phyloP scores from a whole-genome alignment of 225 moss, liverwort and hornwort species.

The Polytrichum formosum region DNA sequence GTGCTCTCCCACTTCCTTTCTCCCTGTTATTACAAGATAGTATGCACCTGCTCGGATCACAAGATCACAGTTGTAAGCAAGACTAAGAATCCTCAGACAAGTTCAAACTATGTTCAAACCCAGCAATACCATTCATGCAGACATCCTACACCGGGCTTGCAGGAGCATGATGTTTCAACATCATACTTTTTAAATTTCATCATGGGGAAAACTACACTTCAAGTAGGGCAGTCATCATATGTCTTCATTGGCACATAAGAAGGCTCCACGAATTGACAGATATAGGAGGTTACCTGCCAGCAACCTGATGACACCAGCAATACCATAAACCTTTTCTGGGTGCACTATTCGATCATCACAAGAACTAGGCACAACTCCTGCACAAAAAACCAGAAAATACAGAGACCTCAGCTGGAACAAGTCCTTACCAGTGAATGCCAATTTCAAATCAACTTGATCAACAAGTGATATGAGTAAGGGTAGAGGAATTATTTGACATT shows the following conservation, averaged over 20 bases:
- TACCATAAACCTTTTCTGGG: conserved; percentile 48
- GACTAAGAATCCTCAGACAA: too few relatives aligned
- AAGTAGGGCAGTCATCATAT: too few relatives aligned
- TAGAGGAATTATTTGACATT: too few relatives aligned
- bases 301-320: conserved; percentile 65
- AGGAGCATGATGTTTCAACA: too few relatives aligned
- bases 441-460: too few relatives aligned
- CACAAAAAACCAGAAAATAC: not conserved
- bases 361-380: conserved; percentile 58
- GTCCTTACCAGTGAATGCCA: too few relatives aligned
- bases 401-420: not conserved
- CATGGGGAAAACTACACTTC: too few relatives aligned
- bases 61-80: not conserved
- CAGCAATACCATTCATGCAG: not conserved
- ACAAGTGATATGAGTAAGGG: too few relatives aligned
- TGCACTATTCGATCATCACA: conserved; percentile 28
- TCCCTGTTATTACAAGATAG: conserved; percentile 58
- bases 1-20: conserved; percentile 44
- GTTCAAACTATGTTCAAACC: too few relatives aligned
- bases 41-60: conserved; percentile 48
- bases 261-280: not conserved
- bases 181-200: too few relatives aligned
- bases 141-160: too few relatives aligned
- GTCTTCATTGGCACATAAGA: not conserved
- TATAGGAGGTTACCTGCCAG: conserved; percentile 50